Evolutionary conservation across 805 yeast species (phyloP), one percentile per base, ranked within the genome.

Genomic region (Saccharomycopsis javanensis): DNA sequence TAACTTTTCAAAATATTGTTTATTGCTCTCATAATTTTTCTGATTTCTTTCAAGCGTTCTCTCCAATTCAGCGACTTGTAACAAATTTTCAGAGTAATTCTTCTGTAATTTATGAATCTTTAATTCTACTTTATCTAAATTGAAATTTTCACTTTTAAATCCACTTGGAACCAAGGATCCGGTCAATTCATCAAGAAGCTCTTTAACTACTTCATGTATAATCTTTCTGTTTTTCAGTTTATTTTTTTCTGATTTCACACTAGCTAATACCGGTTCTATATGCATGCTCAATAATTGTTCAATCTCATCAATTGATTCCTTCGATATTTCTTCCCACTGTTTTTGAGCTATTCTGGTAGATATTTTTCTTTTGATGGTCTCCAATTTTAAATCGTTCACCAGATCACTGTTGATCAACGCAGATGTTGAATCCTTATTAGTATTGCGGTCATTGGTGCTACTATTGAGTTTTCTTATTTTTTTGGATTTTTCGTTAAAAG

Each of bases 241-340:
- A 1, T 25, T 23, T 25, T 51, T 53, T 2, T 46, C 53, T 5
- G 60, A 55, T 37, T 56, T 57, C 25, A 59, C 27, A 16, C n/a
- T 25, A 3, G 16, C 25, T 20, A 59, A 31, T 5, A 54, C 31
- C 4, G 62, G 62, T 31, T 59, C 62, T 3, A 57, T 42, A 35
- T 53, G 54, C n/a, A 50, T 30, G 4, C 6, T 8, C 18, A 59
- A 31, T 5, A 57, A 25, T 18, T 50, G 30, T 20, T 27, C 18
- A 25, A 59, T 31, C 33, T 59, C 60, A 5, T 42, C 27, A 11
- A 54, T 8, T 18, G 56, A 57, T 5, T 30, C 55, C n/a, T 5
- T 30, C 5, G 54, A 38, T 10, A 59, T 45, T 18, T 57, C 60
- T 31, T 59, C 62, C 62, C 62, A 59, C 48, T 57, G 56, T 38